Percentiles rank a stretch among this genome's conserved stretches.
These are phyloP conservation scores for Colletotrichum australisinense DNA, from an alignment of 2,329 filamentous ascomycete genomes.

Conservation along the genomic window DNA sequence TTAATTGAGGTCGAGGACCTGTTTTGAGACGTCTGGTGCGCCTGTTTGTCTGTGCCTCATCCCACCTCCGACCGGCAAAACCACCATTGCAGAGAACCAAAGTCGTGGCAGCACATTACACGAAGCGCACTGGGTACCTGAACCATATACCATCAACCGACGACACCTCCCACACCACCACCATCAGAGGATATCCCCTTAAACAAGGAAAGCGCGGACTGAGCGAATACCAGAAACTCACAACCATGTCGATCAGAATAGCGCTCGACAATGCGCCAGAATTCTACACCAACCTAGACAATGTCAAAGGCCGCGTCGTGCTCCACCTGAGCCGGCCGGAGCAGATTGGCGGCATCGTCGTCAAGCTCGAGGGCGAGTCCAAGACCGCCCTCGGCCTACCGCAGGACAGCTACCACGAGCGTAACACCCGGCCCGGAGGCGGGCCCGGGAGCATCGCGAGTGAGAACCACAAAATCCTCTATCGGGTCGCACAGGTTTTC, in stretches of 20 bases:
- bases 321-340: slow-evolving; percentile 73
- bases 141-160: neutral
- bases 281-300: slow-evolving; percentile 85
- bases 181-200: neutral
- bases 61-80: slow-evolving; percentile 1
- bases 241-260: slow-evolving; percentile 73
- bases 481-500: slow-evolving; percentile 79
- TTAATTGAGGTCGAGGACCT: neutral
- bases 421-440: slow-evolving; percentile 47
- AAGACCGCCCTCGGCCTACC: slow-evolving; percentile 72
- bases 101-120: neutral
- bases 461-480: slow-evolving; percentile 80
- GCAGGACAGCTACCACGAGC: slow-evolving; percentile 50
- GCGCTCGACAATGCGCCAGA: slow-evolving; percentile 73
- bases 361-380: slow-evolving; percentile 87
- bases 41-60: neutral
- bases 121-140: neutral
- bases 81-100: neutral
- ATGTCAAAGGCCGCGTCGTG: slow-evolving; percentile 72
- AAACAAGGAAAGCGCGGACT: slow-evolving; percentile 18
- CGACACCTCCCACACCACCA: neutral
- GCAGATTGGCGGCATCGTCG: slow-evolving; percentile 77
- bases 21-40: neutral
- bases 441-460: slow-evolving; percentile 56
- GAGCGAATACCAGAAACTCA: slow-evolving; percentile 37